Base-by-base conservation (phyloP, 164 flowering plant species). In the Tetracentron sinense region DNA sequence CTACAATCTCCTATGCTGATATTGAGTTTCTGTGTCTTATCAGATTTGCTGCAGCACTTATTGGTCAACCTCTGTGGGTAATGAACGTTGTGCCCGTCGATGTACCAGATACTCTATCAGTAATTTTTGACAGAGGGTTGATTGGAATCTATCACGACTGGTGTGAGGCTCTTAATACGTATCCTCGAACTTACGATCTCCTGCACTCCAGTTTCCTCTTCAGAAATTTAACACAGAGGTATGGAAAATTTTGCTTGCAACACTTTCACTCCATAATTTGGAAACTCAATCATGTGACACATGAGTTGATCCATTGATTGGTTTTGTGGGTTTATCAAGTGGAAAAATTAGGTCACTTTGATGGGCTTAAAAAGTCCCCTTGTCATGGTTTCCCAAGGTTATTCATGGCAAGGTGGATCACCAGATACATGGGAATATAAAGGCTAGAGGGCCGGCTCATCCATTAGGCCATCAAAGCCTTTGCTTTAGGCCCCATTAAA, bases 1-100 rank as follows among this genome's bases (percentile, higher is more conserved):
- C 29, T 53, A 15, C 7, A 1, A 38, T 10, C 14, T 38, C 14
- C 44, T 38, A 16, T 38, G 44, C 52, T 62, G 49, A 61, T 46
- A 22, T 26, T 62, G 25, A 46, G 17, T 28, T 60, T 25, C 53
- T 27, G 31, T 25, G 0, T 46, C 60, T 61, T 54, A 17, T 63
- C 89, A 94, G 98, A 61, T 94, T 94, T 81, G 95, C 97, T 57
- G 93, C 96, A 56, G 90, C 96, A 50, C 82, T 94, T 33, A 64
- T 78, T 55, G 73, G 79, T 70, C 77, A 56, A 51, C 90, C 90
- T 17, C 53, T 88, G 10, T 94, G 97, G 99, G 97, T 91, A 31
- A 91, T 91, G 95, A 94, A 94, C 62, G 78, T 83, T 7, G 77
- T 88, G 42, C 92, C 96, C 4, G 63, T 84, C 27, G 58, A 87